A percentile compares a stretch with the other conserved stretches of the same genome.
These are phyloP conservation scores for Calocera cornea DNA, from an alignment of 768 basidiomycete genomes.

Conservation along the genomic window DNA sequence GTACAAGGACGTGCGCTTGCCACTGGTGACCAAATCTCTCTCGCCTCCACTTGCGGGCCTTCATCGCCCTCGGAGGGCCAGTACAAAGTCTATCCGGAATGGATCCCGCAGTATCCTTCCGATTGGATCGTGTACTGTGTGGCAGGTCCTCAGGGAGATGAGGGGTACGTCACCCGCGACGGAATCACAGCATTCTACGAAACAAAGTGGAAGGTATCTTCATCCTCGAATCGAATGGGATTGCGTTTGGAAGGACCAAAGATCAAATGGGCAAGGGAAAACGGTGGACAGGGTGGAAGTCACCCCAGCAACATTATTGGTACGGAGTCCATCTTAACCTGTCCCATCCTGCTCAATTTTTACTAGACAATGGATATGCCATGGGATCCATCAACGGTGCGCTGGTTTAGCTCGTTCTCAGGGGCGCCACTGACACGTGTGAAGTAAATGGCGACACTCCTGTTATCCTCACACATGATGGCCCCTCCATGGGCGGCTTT, in stretches of 20 bases:
- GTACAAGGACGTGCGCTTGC: conserved; percentile 39
- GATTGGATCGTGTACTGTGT: conserved; percentile 44
- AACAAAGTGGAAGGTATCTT: conserved; percentile 39
- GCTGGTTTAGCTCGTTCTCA: too few species aligned
- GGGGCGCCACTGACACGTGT: too few species aligned
- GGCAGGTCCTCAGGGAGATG: conserved; percentile 49
- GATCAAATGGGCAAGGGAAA: conserved; percentile 41
- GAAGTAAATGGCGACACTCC: conserved; percentile 53
- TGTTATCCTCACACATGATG: conserved; percentile 47
- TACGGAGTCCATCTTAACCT: conserved; percentile 6
- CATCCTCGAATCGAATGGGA: conserved; percentile 50
- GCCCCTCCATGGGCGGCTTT: conserved; percentile 52
- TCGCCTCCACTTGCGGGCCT: not conserved
- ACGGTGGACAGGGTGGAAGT: conserved; percentile 52
- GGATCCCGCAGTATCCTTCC: conserved; percentile 26
- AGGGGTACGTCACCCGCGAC: conserved; percentile 36
- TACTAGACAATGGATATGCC: conserved; percentile 40
- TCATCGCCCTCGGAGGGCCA: conserved; percentile 22
- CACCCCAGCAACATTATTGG: conserved; percentile 53
- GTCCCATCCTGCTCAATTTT: conserved; percentile 15
- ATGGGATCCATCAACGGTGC: conserved; percentile 36
- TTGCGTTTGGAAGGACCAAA: conserved; percentile 43
- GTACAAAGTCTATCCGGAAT: conserved; percentile 17
- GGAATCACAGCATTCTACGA: conserved; percentile 41
- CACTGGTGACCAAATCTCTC: conserved; percentile 37